Conservation (phyloP, 306 rosid genomes). For the Gleditsia sinensis region DNA sequence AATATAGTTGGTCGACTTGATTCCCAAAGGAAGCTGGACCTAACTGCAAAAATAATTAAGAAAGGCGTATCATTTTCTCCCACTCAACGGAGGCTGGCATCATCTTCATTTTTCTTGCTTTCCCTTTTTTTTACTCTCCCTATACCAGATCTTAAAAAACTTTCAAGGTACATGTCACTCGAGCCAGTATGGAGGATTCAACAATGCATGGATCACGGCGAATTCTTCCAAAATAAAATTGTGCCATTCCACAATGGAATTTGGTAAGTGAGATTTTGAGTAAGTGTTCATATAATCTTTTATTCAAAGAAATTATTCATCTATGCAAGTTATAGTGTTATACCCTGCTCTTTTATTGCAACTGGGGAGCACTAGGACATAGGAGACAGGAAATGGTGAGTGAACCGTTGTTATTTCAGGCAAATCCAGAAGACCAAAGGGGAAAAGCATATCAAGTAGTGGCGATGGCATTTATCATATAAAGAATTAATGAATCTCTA, state of each 20-base stretch:
- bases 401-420: not conserved
- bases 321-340: no score
- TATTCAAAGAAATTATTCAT: no score
- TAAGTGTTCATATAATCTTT: no score
- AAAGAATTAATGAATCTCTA: constrained; percentile 27
- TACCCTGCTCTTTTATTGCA: no score
- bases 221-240: no score
- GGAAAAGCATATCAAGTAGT: constrained; percentile 11
- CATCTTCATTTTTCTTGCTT: no score
- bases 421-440: no score
- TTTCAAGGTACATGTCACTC: constrained; percentile 44
- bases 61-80: constrained; percentile 54
- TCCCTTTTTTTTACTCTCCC: constrained; percentile 38
- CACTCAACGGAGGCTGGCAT: no score
- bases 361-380: not conserved
- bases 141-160: constrained; percentile 65
- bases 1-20: constrained; percentile 34
- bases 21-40: constrained; percentile 41
- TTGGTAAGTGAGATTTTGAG: no score
- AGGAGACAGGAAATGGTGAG: not conserved
- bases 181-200: constrained; percentile 29
- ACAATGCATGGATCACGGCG: no score
- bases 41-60: constrained; percentile 38
- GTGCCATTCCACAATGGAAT: no score
- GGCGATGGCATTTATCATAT: constrained; percentile 24